Evolutionary conservation across 2,329 filamentous ascomycete species (phyloP).

Genomic region (Talaromyces marneffei): DNA sequence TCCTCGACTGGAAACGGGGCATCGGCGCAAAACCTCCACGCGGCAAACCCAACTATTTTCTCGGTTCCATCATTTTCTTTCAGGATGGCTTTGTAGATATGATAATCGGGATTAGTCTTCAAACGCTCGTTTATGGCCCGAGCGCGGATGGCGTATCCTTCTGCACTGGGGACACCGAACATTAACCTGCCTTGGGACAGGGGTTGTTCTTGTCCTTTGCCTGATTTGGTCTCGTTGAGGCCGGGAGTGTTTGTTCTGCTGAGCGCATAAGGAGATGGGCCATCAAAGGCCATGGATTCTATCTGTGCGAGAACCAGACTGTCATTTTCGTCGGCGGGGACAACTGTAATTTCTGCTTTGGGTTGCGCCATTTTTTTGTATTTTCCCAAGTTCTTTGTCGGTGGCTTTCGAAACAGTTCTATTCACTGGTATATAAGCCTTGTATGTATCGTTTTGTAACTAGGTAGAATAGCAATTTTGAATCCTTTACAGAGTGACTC

Average conservation of each 20-base stretch:
- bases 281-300: slow-evolving; percentile 7
- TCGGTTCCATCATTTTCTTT: not conserved
- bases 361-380: not conserved
- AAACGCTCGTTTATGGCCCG: not conserved
- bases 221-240: not conserved
- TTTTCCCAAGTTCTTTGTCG: not conserved
- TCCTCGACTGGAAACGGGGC: not conserved
- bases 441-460: not conserved
- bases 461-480: not conserved
- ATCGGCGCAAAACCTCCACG: slow-evolving; percentile 12
- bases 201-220: not conserved
- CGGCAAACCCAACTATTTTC: slow-evolving; percentile 5
- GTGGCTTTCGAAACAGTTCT: not conserved
- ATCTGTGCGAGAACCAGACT: slow-evolving; percentile 1
- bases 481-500: not conserved
- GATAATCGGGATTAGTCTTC: not conserved
- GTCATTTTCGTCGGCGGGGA: slow-evolving; percentile 7
- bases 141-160: not conserved
- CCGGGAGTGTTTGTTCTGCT: not conserved
- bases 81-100: slow-evolving; percentile 8
- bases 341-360: slow-evolving; percentile 2
- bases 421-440: not conserved
- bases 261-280: not conserved
- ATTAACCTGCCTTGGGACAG: slow-evolving; percentile 1
- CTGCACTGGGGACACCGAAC: slow-evolving; percentile 10